These are phyloP conservation scores for Podila epicladia DNA, from an alignment of 192 early-diverging fungal species.

Conservation along the genomic window DNA sequence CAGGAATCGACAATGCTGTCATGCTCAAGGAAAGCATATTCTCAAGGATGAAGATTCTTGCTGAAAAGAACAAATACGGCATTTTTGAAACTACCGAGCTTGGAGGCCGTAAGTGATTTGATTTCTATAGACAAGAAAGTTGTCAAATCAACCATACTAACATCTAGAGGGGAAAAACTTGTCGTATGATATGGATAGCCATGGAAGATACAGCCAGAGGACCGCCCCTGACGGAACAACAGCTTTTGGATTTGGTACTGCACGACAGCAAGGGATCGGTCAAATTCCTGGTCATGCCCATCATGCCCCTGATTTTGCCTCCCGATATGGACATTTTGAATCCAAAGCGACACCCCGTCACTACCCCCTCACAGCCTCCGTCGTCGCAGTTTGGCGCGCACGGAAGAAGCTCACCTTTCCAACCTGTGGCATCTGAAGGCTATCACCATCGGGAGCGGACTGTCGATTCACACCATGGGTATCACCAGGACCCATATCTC, in stretches of 20 bases:
- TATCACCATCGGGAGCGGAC: slow-evolving; percentile 39
- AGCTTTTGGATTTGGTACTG: slow-evolving; percentile 31
- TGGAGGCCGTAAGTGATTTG: slow-evolving; percentile 34
- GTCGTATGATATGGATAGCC: slow-evolving; percentile 8
- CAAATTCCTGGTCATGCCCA: slow-evolving; percentile 41
- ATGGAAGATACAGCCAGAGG: slow-evolving; percentile 28
- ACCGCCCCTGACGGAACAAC: slow-evolving; percentile 26
- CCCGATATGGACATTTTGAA: slow-evolving; percentile 45
- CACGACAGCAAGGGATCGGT: slow-evolving; percentile 39
- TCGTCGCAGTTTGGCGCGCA: slow-evolving; percentile 5
- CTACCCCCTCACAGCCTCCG: neutral
- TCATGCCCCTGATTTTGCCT: slow-evolving; percentile 44
- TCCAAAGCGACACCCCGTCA: slow-evolving; percentile 30
- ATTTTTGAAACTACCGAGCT: slow-evolving; percentile 48
- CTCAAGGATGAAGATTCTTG: slow-evolving; percentile 45
- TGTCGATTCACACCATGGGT: slow-evolving; percentile 18
- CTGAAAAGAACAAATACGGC: slow-evolving; percentile 51
- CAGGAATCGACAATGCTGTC: slow-evolving; percentile 34
- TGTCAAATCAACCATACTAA: no score
- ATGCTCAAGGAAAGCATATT: slow-evolving; percentile 51
- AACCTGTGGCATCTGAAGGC: slow-evolving; percentile 3
- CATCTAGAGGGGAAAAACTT: neutral
- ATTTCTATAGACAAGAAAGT: no score
- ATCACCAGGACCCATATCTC: slow-evolving; percentile 23
- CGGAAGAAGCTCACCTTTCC: slow-evolving; percentile 38